phyloP scores from a whole-genome alignment of 768 basidiomycete species.

The Trametes sanguinea region DNA sequence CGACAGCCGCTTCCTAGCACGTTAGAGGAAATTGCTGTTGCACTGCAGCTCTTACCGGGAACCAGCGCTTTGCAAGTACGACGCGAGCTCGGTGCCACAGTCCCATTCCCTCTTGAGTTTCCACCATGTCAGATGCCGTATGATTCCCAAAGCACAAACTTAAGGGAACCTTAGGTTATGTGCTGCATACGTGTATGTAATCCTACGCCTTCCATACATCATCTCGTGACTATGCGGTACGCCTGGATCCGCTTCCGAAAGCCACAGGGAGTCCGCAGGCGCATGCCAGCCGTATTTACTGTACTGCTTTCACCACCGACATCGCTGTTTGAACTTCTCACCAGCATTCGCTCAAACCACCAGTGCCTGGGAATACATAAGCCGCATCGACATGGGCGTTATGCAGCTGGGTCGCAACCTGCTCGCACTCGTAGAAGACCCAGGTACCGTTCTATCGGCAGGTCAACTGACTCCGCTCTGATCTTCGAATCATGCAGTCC shows the following conservation, averaged over 20 bases:
- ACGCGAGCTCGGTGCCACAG: no score
- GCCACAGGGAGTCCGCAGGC: not conserved
- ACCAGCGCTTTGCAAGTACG: no score
- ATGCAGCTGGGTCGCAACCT: slow-evolving; percentile 9
- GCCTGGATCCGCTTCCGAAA: no score
- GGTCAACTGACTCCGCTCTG: not conserved
- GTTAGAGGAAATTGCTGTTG: no score
- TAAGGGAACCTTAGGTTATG: no score
- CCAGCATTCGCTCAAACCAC: not conserved
- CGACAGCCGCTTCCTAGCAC: no score
- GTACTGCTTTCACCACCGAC: not conserved
- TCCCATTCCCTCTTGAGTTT: no score
- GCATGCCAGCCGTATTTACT: not conserved
- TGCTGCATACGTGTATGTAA: no score
- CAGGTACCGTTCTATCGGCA: not conserved
- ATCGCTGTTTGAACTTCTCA: not conserved
- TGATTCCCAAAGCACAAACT: no score
- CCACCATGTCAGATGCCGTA: no score
- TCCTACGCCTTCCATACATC: not conserved
- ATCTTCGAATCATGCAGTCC: slow-evolving; percentile 3
- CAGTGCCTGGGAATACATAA: not conserved
- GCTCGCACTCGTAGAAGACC: not conserved
- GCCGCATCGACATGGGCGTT: not conserved
- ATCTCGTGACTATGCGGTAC: not conserved
- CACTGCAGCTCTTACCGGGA: no score